Evolutionary conservation across 1,284 basidiomycete species (phyloP).

Genomic region (Fomitiporia mediterranea): DNA sequence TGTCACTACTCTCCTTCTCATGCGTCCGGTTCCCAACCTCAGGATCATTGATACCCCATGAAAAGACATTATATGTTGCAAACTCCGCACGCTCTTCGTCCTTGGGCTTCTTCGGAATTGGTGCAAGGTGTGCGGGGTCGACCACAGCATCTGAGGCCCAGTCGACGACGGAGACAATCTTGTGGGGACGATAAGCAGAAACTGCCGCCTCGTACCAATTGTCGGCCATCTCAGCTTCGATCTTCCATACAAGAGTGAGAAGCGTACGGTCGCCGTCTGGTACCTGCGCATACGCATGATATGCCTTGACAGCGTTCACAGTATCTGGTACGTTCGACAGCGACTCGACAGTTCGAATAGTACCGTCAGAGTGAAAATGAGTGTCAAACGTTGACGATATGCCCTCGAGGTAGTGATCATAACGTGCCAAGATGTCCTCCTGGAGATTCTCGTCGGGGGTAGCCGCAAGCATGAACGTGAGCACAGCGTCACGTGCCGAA

Average conservation of each 20-base stretch:
- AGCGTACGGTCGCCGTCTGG: constrained; percentile 46
- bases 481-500: constrained; percentile 47
- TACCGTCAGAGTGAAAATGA: constrained; percentile 48
- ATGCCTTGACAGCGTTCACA: constrained; percentile 68
- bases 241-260: constrained; percentile 71
- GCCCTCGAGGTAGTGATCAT: constrained; percentile 43
- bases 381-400: constrained; percentile 47
- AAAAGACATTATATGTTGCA: constrained; percentile 67
- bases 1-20: constrained; percentile 61
- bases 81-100: constrained; percentile 30
- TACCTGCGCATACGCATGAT: constrained; percentile 68
- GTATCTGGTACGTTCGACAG: constrained; percentile 65
- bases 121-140: constrained; percentile 31
- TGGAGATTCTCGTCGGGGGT: constrained; percentile 52
- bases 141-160: constrained; percentile 72
- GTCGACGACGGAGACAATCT: constrained; percentile 74
- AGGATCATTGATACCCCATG: constrained; percentile 76
- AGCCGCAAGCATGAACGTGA: constrained; percentile 74
- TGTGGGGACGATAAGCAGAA: constrained; percentile 56
- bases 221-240: constrained; percentile 82
- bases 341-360: constrained; percentile 32
- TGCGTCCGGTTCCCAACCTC: constrained; percentile 52
- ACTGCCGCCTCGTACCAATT: constrained; percentile 82
- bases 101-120: constrained; percentile 31
- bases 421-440: constrained; percentile 47